These are phyloP conservation scores for Chlamydomonas eustigma DNA, from an alignment of 139 green algal species.

Conservation along the genomic window DNA sequence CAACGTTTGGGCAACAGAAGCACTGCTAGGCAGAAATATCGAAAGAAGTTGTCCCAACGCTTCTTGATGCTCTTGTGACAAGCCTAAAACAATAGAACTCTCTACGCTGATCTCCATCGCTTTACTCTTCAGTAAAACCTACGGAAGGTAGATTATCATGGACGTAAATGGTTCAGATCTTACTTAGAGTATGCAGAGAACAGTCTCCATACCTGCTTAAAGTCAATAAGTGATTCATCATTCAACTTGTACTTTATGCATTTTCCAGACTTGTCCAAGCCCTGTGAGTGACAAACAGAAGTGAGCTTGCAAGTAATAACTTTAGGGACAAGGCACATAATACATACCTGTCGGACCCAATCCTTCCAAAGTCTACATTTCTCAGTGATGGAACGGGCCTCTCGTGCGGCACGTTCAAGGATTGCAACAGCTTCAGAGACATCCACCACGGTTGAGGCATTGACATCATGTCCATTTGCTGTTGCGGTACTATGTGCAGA, in stretches of 20 bases:
- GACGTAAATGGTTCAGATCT: no score
- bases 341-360: constrained; percentile 19
- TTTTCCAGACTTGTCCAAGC: neutral
- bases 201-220: constrained; percentile 13
- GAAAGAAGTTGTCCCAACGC: constrained; percentile 9
- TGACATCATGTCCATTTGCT: no score
- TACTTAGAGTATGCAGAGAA: no score
- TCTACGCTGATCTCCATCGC: constrained; percentile 47
- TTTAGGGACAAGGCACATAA: neutral
- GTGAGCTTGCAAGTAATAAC: neutral
- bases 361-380: constrained; percentile 19
- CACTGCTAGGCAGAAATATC: neutral
- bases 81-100: constrained; percentile 16
- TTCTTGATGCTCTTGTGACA: constrained; percentile 19
- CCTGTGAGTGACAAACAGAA: no score
- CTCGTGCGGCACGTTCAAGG: constrained; percentile 16
- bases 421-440: constrained; percentile 9
- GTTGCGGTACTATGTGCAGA: no score
- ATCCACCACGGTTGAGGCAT: constrained; percentile 9
- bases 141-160: no score
- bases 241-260: constrained; percentile 12
- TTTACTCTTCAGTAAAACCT: constrained; percentile 41
- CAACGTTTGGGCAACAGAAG: constrained; percentile 1
- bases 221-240: constrained; percentile 1
- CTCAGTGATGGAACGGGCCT: constrained; percentile 1